Base-by-base conservation (phyloP, 371 early-diverging fungal genomes). In the Mortierella sp. region DNA sequence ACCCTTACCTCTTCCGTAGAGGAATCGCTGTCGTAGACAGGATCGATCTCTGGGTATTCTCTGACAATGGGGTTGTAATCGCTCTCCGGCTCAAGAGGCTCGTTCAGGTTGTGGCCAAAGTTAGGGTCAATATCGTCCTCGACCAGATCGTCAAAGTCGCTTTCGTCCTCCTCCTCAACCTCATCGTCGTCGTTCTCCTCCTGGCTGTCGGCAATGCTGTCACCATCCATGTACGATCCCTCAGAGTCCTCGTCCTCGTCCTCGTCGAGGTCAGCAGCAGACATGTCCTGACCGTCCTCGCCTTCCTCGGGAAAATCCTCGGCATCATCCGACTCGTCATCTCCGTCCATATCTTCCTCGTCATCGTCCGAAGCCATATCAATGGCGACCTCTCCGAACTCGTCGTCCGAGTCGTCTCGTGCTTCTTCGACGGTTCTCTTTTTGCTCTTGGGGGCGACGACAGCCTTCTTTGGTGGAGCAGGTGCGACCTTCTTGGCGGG, bases 21-120 rank as follows among this genome's bases (percentile, higher is more conserved):
- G 8, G 93, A 91, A 78, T 98, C 98, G 84, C 93, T 93, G 70
- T 95, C 97, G 85, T 97, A 97, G 37, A 91, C 91, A 40, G 97
- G 93, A 58, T 96, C 96, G 79, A 98, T 98, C 77, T 96, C 95
- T 4, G 96, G 95, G 68, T 91, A 87, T 53, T 87, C 88, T 80
- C 88, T 80, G 73, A 78, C 74, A 61, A 83, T 79, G 26, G 76
- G 79, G 63, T 79, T 79, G 67, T 76, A 76, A 19, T 85, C 85
- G 68, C 73, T 75, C 68, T 84, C 84, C 26, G 63, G 70, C 31
- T 74, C 71, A 2, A 71, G 44, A 10, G 76, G 76, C 50, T 85
- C 76, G 67, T 87, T 76, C 48, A 80, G 64, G 64, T 83, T 79
- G 41, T 72, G 76, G 37, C 74, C 86, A 76, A 79, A 81, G 73